phyloP scores from a whole-genome alignment of 345 rosid species.

The Camelina hispida region DNA sequence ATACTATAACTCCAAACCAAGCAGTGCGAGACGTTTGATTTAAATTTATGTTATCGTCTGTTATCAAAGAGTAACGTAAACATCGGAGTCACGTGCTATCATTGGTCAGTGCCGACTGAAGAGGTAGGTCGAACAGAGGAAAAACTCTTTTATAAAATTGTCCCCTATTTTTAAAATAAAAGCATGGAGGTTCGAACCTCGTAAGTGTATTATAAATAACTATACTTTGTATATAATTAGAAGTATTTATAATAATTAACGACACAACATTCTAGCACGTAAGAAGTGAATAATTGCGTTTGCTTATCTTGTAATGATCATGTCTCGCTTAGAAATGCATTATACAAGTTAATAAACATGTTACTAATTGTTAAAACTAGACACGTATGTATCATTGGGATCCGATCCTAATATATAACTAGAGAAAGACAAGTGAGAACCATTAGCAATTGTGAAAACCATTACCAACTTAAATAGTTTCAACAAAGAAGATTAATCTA shows the following conservation, averaged over 20 bases:
- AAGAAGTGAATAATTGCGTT: conserved; percentile 18
- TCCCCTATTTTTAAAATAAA: not conserved
- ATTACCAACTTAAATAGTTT: conserved; percentile 2
- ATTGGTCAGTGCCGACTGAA: conserved; percentile 25
- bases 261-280: conserved; percentile 17
- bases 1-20: no score
- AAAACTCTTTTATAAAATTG: not conserved
- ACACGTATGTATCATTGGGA: conserved; percentile 37
- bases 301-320: conserved; percentile 23
- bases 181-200: not conserved
- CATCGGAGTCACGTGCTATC: no score
- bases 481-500: conserved; percentile 1
- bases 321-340: conserved; percentile 31
- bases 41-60: no score
- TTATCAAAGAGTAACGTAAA: no score
- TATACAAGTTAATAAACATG: conserved; percentile 1
- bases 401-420: conserved; percentile 2
- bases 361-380: conserved; percentile 3
- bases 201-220: not conserved
- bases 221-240: not conserved
- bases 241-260: not conserved
- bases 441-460: conserved; percentile 7
- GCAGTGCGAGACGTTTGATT: no score
- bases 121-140: not conserved
- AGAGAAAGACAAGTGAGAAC: not conserved